A percentile compares a stretch with the other conserved stretches of the same genome.
phyloP scores from a whole-genome alignment of 805 yeast genomes.

The Phaffomyces opuntiae region DNA sequence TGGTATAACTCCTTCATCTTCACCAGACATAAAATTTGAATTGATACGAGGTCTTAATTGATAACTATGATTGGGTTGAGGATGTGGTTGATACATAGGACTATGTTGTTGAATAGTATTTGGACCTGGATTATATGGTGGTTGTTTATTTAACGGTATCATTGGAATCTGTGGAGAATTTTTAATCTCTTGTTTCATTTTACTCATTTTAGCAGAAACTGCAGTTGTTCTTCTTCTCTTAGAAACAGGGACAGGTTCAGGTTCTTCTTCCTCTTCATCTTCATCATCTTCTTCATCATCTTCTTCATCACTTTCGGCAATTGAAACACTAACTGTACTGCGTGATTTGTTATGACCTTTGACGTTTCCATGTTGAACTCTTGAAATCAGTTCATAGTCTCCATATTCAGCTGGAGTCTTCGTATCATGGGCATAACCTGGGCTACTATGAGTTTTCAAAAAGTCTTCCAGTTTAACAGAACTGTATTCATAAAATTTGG shows the following conservation, averaged over 20 bases:
- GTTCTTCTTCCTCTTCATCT: conserved; percentile 11
- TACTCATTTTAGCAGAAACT: background rate
- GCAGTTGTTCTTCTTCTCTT: conserved; percentile 5
- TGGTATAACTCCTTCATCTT: conserved; percentile 2
- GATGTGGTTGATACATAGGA: conserved; percentile 5
- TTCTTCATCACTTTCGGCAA: conserved; percentile 10
- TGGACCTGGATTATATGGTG: background rate
- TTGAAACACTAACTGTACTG: conserved; percentile 2
- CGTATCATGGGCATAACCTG: conserved; percentile 40
- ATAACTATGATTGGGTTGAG: conserved; percentile 1
- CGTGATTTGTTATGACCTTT: conserved; percentile 11
- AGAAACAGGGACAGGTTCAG: conserved; percentile 1
- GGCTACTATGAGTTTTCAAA: conserved; percentile 31
- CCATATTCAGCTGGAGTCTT: conserved; percentile 67
- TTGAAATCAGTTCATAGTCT: conserved; percentile 36
- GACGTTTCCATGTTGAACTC: conserved; percentile 11
- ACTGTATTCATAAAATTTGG: conserved; percentile 75
- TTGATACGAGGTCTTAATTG: conserved; percentile 3
- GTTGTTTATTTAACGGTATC: too few relatives aligned
- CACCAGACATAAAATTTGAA: background rate
- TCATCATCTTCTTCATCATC: conserved; percentile 7
- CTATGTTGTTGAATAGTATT: conserved; percentile 6
- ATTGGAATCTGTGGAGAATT: background rate
- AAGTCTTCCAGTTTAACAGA: conserved; percentile 57
- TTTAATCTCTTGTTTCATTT: background rate